A percentile compares a stretch with the other conserved stretches of the same genome.
phyloP scores from a whole-genome alignment of 805 yeast species.

The Saccharomycopsis guyanensis region DNA sequence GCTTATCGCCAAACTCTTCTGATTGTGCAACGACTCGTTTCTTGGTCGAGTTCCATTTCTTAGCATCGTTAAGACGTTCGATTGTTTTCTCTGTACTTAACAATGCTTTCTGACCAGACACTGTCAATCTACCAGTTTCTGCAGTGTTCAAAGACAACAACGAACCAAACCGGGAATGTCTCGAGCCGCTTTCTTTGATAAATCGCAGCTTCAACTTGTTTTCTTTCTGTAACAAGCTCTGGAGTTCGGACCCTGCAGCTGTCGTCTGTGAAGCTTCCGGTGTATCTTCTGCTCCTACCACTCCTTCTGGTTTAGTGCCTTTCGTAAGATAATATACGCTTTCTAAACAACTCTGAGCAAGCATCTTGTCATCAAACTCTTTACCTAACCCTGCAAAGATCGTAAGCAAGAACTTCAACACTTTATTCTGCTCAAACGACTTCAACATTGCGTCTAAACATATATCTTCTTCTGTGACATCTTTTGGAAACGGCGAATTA shows the following conservation, averaged over 20 bases:
- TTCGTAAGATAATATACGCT: slow-evolving; percentile 55
- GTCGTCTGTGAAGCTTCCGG: not conserved
- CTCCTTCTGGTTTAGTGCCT: slow-evolving; percentile 40
- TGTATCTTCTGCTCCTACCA: slow-evolving; percentile 5
- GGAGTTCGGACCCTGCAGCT: slow-evolving; percentile 35
- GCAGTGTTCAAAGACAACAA: slow-evolving; percentile 62
- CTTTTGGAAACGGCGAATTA: slow-evolving; percentile 44
- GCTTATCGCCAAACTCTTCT: slow-evolving; percentile 22
- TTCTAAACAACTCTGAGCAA: slow-evolving; percentile 62
- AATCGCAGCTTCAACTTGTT: slow-evolving; percentile 41
- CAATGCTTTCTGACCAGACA: slow-evolving; percentile 68
- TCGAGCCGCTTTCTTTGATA: slow-evolving; percentile 46
- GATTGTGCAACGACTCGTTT: slow-evolving; percentile 9
- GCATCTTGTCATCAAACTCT: slow-evolving; percentile 53
- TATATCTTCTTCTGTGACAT: slow-evolving; percentile 58
- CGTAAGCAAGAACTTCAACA: slow-evolving; percentile 64
- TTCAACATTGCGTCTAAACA: slow-evolving; percentile 49
- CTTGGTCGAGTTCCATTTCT: slow-evolving; percentile 50
- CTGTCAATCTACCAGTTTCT: slow-evolving; percentile 49
- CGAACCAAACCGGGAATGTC: slow-evolving; percentile 92
- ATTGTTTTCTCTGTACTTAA: slow-evolving; percentile 45
- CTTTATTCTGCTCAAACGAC: slow-evolving; percentile 62
- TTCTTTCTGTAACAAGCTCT: slow-evolving; percentile 54
- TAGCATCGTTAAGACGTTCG: slow-evolving; percentile 56
- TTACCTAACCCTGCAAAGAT: slow-evolving; percentile 55